Percentiles rank a stretch among this genome's conserved stretches.
Evolutionary conservation across 345 rosid genomes (phyloP).

Genomic region (Capsella bursapastoris): DNA sequence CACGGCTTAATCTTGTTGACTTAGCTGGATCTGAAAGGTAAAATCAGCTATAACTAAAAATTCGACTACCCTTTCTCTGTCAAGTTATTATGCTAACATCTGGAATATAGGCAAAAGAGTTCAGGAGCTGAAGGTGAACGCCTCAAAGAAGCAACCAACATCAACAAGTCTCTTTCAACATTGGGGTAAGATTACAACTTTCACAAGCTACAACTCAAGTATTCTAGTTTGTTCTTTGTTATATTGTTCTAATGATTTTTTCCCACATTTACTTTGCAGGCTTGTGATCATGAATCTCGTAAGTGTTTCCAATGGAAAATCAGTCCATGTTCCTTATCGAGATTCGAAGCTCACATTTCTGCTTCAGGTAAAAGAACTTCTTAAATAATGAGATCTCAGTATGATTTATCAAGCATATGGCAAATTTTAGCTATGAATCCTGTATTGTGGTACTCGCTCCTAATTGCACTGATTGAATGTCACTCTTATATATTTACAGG

Average conservation of each 20-base stretch:
- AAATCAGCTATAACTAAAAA: background rate
- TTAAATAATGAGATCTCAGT: constrained; percentile 9
- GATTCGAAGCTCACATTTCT: constrained; percentile 98
- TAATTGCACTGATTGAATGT: background rate
- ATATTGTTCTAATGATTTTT: constrained; percentile 18
- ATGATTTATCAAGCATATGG: background rate
- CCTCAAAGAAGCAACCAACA: constrained; percentile 97
- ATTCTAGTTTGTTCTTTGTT: constrained; percentile 17
- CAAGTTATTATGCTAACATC: constrained; percentile 32
- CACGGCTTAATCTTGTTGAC: constrained; percentile 96
- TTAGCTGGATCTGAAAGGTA: constrained; percentile 99
- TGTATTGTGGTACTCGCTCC: constrained; percentile 8
- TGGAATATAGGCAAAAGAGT: constrained; percentile 76
- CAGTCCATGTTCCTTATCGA: constrained; percentile 95
- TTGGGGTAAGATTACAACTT: constrained; percentile 67
- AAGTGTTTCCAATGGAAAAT: constrained; percentile 90
- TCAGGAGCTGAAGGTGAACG: constrained; percentile 99
- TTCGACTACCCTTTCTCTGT: background rate
- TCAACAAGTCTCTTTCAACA: constrained; percentile 97
- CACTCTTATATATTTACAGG: constrained; percentile 54
- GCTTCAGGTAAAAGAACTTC: constrained; percentile 71
- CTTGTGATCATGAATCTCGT: constrained; percentile 99
- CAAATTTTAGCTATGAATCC: background rate
- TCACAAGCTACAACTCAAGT: constrained; percentile 4
- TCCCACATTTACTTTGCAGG: constrained; percentile 51